phyloP scores from a whole-genome alignment of 106 monocot species.

The Ottelia alismoides region DNA sequence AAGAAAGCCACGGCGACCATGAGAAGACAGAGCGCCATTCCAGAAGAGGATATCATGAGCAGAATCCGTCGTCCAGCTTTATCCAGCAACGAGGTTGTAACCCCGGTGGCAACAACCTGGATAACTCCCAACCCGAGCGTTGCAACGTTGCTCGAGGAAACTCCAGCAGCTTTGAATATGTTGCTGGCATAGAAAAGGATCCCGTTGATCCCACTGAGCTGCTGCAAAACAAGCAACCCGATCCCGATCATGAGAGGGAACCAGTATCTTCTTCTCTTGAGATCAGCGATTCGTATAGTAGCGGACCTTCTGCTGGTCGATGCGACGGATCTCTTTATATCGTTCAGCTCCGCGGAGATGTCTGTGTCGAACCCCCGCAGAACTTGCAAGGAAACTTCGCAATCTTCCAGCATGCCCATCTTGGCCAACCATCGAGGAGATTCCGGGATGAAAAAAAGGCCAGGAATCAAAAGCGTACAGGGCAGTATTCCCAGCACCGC shows the following conservation, averaged over 20 bases:
- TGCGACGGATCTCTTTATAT: slow-evolving; percentile 72
- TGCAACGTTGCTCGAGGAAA: slow-evolving; percentile 45
- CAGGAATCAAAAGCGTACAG: slow-evolving; percentile 69
- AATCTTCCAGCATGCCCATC: slow-evolving; percentile 80
- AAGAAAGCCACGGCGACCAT: slow-evolving; percentile 61
- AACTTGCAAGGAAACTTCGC: slow-evolving; percentile 75
- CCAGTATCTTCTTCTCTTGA: slow-evolving; percentile 57
- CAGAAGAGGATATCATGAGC: slow-evolving; percentile 65
- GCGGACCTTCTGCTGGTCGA: slow-evolving; percentile 58
- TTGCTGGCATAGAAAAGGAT: slow-evolving; percentile 77
- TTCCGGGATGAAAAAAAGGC: slow-evolving; percentile 82
- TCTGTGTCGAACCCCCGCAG: slow-evolving; percentile 79
- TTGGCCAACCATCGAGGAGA: slow-evolving; percentile 95
- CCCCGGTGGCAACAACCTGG: slow-evolving; percentile 79
- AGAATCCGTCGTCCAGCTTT: slow-evolving; percentile 69
- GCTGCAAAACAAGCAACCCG: slow-evolving; percentile 68
- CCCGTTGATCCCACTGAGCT: slow-evolving; percentile 76
- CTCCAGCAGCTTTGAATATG: slow-evolving; percentile 76
- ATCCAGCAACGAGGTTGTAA: slow-evolving; percentile 80
- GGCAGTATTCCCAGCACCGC: slow-evolving; percentile 74
- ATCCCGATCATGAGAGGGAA: slow-evolving; percentile 72
- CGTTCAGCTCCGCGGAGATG: slow-evolving; percentile 60
- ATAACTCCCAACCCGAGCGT: slow-evolving; percentile 75
- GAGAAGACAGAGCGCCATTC: slow-evolving; percentile 58
- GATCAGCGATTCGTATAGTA: slow-evolving; percentile 57